phyloP scores from a whole-genome alignment of 306 rosid genomes.

The Myrica gale region DNA sequence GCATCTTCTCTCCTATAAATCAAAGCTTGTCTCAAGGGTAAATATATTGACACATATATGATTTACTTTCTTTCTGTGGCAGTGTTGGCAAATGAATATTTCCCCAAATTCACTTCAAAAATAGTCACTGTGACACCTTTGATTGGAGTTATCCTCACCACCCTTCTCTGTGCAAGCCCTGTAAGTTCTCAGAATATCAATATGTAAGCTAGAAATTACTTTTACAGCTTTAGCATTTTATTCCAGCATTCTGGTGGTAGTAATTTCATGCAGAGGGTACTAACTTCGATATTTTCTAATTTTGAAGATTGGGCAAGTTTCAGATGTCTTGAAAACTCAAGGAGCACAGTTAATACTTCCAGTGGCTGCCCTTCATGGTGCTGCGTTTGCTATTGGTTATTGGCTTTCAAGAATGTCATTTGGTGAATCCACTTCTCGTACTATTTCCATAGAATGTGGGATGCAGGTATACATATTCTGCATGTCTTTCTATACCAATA shows the following conservation, averaged over 20 bases:
- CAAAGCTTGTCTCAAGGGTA: constrained; percentile 19
- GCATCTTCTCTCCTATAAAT: neutral
- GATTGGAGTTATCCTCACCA: constrained; percentile 88
- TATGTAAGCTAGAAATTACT: neutral
- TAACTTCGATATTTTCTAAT: constrained; percentile 22
- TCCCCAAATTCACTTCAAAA: constrained; percentile 90
- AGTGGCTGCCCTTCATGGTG: constrained; percentile 75
- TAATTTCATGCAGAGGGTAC: constrained; percentile 18
- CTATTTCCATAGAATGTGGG: constrained; percentile 94
- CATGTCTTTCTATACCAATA: neutral
- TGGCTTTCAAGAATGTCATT: constrained; percentile 78
- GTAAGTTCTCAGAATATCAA: constrained; percentile 45
- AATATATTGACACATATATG: constrained; percentile 16
- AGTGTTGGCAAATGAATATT: constrained; percentile 89
- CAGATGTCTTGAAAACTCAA: constrained; percentile 82
- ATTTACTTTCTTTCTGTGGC: constrained; percentile 38
- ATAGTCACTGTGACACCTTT: constrained; percentile 68
- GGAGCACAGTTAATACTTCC: constrained; percentile 81
- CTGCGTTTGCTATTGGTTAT: constrained; percentile 85
- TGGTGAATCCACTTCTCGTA: constrained; percentile 97
- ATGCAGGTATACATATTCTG: constrained; percentile 66
- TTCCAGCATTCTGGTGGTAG: constrained; percentile 9
- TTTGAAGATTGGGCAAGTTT: constrained; percentile 82
- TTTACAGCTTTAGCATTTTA: constrained; percentile 19
- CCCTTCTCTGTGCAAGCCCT: constrained; percentile 91